Base-by-base conservation (phyloP, 2,329 filamentous ascomycete species). In the Colletotrichum gloeosporioides region DNA sequence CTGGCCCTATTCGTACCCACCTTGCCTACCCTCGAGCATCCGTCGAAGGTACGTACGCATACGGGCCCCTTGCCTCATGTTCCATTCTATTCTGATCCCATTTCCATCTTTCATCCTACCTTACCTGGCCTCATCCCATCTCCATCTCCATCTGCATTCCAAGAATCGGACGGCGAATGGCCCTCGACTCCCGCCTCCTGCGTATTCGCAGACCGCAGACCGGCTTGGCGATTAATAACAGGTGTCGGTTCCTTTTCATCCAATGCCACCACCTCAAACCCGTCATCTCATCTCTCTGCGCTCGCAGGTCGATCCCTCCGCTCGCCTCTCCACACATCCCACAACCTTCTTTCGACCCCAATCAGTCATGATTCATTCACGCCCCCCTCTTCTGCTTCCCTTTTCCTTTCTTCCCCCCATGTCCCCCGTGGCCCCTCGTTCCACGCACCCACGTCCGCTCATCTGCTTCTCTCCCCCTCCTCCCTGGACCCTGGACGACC, bases 301-400 rank as follows among this genome's bases (percentile, higher is more conserved):
- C 59, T 74, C 72, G 61, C 71, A 77, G 75, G 75, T 71, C 71
- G 75, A 77, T 77, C 75, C 75, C 75, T 75, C 74, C 55, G 75
- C 75, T 66, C 65, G 72, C 61, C 72, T 77, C 75, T 75, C 75
- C 72, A 74, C 75, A 77, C 72, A 75, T 77, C 75, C 75, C 75
- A 77, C 71, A 77, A 77, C 75, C 75, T 77, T 77, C 75, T 77
- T 77, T 77, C 71, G 75, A 77, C 71, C 72, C 75, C 67, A 53
- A 32, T 71, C 71, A 39, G 53, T 57, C 16, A n/a, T 71, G 61
- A 36, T 77, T 29, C 32, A 32, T 27, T 55, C 75, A 77, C 75
- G 13, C 71, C 75, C 44, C 74, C 49, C 25, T 31, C 68, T 55
- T 18, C 27, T 63, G 22, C 57, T 59, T 15, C 44, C 32, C 71